These are phyloP conservation scores for Dryadomyces quercivorus DNA, from an alignment of 2,329 filamentous ascomycete genomes.

Conservation along the genomic window DNA sequence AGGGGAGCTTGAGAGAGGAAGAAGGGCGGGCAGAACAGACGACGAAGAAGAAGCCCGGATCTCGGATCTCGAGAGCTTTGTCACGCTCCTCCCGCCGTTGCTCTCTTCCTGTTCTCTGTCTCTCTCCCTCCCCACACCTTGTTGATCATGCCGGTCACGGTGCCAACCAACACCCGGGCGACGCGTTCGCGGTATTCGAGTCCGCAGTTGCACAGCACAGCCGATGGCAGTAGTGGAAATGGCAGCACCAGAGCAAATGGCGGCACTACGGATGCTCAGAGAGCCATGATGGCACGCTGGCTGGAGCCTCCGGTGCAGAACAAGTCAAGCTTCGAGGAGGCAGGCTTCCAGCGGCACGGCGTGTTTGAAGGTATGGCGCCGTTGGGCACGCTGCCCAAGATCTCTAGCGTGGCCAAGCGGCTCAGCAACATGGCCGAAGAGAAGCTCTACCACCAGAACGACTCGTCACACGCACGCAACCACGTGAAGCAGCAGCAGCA, in stretches of 20 bases:
- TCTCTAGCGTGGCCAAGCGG: conserved; percentile 38
- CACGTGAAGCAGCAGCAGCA: not conserved
- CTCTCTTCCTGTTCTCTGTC: not conserved
- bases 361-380: conserved; percentile 78
- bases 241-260: not conserved
- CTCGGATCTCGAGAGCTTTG: not conserved
- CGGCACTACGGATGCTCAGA: conserved; percentile 24
- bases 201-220: conserved; percentile 19
- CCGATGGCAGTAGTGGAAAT: conserved; percentile 1
- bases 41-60: not conserved
- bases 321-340: conserved; percentile 67
- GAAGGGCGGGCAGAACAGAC: not conserved
- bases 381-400: conserved; percentile 60
- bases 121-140: not conserved
- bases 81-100: not conserved
- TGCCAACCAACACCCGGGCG: conserved; percentile 27
- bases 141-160: not conserved
- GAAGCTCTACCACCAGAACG: conserved; percentile 4
- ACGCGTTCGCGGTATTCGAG: conserved; percentile 47
- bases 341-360: conserved; percentile 58
- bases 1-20: not conserved
- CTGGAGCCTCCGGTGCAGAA: conserved; percentile 45
- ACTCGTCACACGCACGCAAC: not conserved
- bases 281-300: conserved; percentile 43
- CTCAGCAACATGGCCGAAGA: conserved; percentile 8